Percentiles rank a stretch among this genome's conserved stretches.
These are phyloP conservation scores for Ophiocordyceps camponoti-saundersi DNA, from an alignment of 2,329 filamentous ascomycete species.

Conservation along the genomic window DNA sequence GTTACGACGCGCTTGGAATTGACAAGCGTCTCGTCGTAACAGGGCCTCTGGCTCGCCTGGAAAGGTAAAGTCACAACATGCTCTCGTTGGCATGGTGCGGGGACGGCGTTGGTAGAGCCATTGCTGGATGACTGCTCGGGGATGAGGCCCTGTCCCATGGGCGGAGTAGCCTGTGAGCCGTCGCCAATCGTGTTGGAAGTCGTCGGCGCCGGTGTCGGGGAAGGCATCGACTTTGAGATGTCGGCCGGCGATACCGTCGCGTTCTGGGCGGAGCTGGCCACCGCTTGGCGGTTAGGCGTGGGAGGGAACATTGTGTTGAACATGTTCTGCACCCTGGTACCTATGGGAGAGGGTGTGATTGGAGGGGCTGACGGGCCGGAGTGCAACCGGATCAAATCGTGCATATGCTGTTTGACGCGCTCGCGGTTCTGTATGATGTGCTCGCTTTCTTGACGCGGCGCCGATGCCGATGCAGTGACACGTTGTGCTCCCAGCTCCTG, in stretches of 20 bases:
- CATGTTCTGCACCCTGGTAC: no score
- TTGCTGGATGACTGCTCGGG: slow-evolving; percentile 7
- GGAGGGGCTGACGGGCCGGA: no score
- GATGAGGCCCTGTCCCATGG: slow-evolving; percentile 9
- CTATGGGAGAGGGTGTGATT: no score
- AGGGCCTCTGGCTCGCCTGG: slow-evolving; percentile 30
- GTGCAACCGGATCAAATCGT: slow-evolving; percentile 4
- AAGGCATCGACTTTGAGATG: slow-evolving; percentile 10
- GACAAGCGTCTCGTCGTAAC: slow-evolving; percentile 32
- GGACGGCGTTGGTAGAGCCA: background rate
- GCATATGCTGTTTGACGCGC: background rate
- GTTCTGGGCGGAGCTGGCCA: slow-evolving; percentile 7
- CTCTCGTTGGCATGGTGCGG: slow-evolving; percentile 11
- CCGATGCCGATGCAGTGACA: background rate
- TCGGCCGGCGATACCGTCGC: slow-evolving; percentile 21
- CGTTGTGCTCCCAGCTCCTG: background rate
- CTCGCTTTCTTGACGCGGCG: background rate
- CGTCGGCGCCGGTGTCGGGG: slow-evolving; percentile 1
- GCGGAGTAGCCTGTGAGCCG: slow-evolving; percentile 9
- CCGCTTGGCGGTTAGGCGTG: slow-evolving; percentile 4
- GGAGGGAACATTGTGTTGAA: no score
- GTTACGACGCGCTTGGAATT: slow-evolving; percentile 25
- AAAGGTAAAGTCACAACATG: slow-evolving; percentile 40
- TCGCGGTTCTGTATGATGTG: background rate
- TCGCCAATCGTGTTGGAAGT: slow-evolving; percentile 6